Evolutionary conservation across 805 yeast species (phyloP), one percentile per base, ranked within the genome.

Genomic region (Wickerhamiella hasegawae): DNA sequence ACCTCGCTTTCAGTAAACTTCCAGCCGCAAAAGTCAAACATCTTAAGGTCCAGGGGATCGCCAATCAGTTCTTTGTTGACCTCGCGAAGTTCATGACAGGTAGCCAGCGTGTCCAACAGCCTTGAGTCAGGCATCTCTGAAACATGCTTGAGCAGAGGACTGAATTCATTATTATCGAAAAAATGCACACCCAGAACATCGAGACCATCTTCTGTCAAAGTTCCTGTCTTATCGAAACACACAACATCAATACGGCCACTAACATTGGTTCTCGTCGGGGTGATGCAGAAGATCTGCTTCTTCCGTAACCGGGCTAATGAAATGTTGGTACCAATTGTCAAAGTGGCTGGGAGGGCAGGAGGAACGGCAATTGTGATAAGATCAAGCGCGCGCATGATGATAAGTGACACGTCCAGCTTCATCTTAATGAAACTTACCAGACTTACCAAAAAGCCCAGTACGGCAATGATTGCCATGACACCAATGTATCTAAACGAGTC

Each of bases 401-500:
- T 87, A 25, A 77, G 57, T 32, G 64, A 64, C 41, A 68, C 68
- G 4, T 77, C 73, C 26, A 90, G 55, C 0, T 92, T 90, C 41
- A 90, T 58, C 45, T 71, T 63, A 40, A 87, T 67, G 54, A 90
- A 90, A 50, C 83, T 81, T 42, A 76, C 62, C 2, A 94, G 81
- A 28, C 94, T 82, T 41, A 80, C 68, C 3, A 76, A 60, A 49
- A 90, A 90, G 0, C 99, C 99, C 40, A 81, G 32, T 34, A 69
- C 55, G 0, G 99, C 98, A 50, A 90, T 73, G 2, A 73, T 33
- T 0, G 90, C 68, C 98, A 90, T 90, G 43, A 85, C 82, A 0
- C 94, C 97, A 54, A 90, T 87, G 53, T 90, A 90, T 51, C 81
- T 79, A 66, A 90, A 90, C 1, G 97, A 85, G 59, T 90, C 98